phyloP scores from a whole-genome alignment of 1,139 yeast species.

The Pichia sp. region DNA sequence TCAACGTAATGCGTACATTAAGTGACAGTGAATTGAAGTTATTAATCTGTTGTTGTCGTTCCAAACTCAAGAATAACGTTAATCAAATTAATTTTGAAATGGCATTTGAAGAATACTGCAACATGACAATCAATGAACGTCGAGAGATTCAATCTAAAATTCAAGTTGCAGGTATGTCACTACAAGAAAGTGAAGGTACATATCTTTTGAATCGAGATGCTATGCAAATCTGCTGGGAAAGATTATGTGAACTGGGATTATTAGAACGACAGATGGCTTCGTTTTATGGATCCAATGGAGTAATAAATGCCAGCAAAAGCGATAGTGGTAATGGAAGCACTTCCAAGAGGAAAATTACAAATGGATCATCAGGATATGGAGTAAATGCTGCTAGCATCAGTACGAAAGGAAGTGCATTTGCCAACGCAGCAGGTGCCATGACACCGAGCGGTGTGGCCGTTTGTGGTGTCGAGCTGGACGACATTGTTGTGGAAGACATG shows the following conservation, averaged over 20 bases:
- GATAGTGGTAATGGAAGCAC: too few species aligned
- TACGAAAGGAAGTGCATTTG: background rate
- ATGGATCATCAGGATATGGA: too few species aligned
- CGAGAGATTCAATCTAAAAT: slow-evolving; percentile 34
- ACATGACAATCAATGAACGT: slow-evolving; percentile 45
- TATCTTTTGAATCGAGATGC: slow-evolving; percentile 20
- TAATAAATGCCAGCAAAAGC: too few species aligned
- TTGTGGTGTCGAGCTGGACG: slow-evolving; percentile 11
- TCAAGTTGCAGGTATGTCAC: slow-evolving; percentile 16
- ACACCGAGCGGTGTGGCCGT: slow-evolving; percentile 11
- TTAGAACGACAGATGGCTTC: slow-evolving; percentile 9
- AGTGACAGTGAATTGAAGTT: slow-evolving; percentile 67
- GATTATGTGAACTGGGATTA: slow-evolving; percentile 21
- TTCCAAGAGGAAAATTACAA: too few species aligned
- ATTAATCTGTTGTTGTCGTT: slow-evolving; percentile 68
- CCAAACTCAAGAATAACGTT: slow-evolving; percentile 52
- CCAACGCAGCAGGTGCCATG: slow-evolving; percentile 3
- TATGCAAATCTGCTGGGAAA: slow-evolving; percentile 27
- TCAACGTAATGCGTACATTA: slow-evolving; percentile 37
- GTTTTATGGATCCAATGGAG: slow-evolving; percentile 1
- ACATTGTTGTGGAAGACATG: slow-evolving; percentile 4
- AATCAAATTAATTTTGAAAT: slow-evolving; percentile 64
- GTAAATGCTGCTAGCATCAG: too few species aligned
- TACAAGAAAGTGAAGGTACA: slow-evolving; percentile 8
- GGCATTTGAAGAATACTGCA: slow-evolving; percentile 70